These are phyloP conservation scores for Nothophaeocryptopus gaeumannii DNA, from an alignment of 2,329 filamentous ascomycete species.

Conservation along the genomic window DNA sequence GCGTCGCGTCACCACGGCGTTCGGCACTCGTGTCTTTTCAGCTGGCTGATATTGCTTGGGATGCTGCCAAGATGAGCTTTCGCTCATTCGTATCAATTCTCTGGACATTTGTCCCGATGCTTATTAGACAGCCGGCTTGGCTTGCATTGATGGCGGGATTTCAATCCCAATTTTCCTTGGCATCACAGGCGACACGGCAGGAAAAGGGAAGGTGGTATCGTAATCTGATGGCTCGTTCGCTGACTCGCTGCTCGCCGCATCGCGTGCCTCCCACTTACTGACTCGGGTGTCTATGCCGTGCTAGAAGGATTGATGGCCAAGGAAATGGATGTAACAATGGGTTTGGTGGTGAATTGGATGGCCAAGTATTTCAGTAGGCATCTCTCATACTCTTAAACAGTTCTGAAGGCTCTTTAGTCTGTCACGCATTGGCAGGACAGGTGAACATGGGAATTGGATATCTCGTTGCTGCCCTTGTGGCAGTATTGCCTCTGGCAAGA, in stretches of 20 bases:
- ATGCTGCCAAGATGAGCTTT: too few species aligned
- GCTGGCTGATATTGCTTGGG: too few species aligned
- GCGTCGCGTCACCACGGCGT: too few species aligned
- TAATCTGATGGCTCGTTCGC: not conserved
- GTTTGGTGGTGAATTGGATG: not conserved
- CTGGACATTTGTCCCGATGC: not conserved
- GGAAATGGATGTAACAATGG: not conserved
- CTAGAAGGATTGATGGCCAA: too few species aligned
- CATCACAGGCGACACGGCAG: not conserved
- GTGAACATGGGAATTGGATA: not conserved
- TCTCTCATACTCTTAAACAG: not conserved
- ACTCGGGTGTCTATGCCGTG: too few species aligned
- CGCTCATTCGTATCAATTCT: too few species aligned
- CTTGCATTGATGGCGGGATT: not conserved
- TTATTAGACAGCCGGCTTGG: constrained; percentile 2
- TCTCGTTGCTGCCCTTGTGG: not conserved
- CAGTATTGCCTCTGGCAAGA: constrained; percentile 4
- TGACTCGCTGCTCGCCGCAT: not conserved
- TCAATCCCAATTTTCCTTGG: not conserved
- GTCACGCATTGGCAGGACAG: too few species aligned
- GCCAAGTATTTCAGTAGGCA: not conserved
- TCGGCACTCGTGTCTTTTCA: too few species aligned
- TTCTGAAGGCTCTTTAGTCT: too few species aligned
- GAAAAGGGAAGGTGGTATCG: constrained; percentile 4
- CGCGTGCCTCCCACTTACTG: too few species aligned